A percentile compares a stretch with the other conserved stretches of the same genome.
These are phyloP conservation scores for Kwoniella botswanensis DNA, from an alignment of 768 basidiomycete genomes.

Conservation along the genomic window DNA sequence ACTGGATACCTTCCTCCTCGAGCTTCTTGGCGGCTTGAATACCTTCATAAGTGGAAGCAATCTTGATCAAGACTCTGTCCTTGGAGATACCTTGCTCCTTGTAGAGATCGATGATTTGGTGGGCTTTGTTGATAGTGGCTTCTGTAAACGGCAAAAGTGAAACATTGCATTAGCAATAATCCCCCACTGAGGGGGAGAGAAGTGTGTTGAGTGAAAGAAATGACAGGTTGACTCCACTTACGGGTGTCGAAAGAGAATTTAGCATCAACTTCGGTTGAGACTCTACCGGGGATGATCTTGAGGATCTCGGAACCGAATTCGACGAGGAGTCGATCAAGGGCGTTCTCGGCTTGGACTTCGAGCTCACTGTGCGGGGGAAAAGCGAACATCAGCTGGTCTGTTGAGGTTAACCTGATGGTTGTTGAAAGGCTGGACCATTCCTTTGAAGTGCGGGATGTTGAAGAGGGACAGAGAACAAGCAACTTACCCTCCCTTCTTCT, in stretches of 20 bases:
- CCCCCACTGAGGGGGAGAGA: too few relatives aligned
- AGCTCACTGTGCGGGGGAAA: slow-evolving; percentile 59
- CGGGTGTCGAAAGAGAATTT: slow-evolving; percentile 94
- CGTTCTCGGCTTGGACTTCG: slow-evolving; percentile 75
- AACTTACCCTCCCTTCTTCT: slow-evolving; percentile 72
- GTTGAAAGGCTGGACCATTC: neutral
- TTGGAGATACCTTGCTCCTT: slow-evolving; percentile 89
- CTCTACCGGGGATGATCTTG: slow-evolving; percentile 92
- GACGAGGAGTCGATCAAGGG: slow-evolving; percentile 89
- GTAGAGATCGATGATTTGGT: slow-evolving; percentile 85
- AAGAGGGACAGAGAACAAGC: neutral
- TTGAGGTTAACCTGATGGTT: too few relatives aligned
- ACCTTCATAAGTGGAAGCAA: slow-evolving; percentile 99
- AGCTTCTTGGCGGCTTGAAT: slow-evolving; percentile 98
- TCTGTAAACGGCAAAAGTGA: slow-evolving; percentile 19
- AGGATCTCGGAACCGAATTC: slow-evolving; percentile 98
- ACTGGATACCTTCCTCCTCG: slow-evolving; percentile 86
- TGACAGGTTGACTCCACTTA: slow-evolving; percentile 22
- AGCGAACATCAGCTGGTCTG: neutral
- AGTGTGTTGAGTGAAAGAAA: too few relatives aligned
- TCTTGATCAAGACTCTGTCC: slow-evolving; percentile 97
- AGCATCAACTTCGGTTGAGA: slow-evolving; percentile 98
- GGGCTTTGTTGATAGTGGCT: slow-evolving; percentile 59
- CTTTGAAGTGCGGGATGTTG: neutral
- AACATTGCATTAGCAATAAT: neutral